Evolutionary conservation across 345 rosid species (phyloP), one percentile per base, ranked within the genome.

Genomic region (Euphorbia peplus): DNA sequence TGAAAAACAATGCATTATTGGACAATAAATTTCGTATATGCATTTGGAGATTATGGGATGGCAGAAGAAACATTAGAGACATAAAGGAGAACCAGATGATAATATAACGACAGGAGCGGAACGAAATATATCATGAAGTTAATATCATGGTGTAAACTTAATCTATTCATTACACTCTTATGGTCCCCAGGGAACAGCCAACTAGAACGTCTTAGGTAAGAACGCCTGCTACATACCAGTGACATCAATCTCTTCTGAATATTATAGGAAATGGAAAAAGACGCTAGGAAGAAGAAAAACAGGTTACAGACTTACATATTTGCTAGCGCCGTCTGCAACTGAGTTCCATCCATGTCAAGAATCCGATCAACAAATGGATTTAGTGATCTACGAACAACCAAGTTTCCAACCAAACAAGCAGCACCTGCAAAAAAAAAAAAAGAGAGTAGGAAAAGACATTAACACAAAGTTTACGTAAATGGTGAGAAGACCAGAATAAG

Each of bases 311-410:
- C 91, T 65, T 84, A 87, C 98, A 93, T 83, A 70, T 79, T 83
- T 59, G 90, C 96, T 56, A 90, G 80, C 75, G 82, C 93, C 77
- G 69, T 80, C 80, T 87, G 91, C 67, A 89, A 77, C 55, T 76
- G 81, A 63, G 81, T 90, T 64, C 92, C 92, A 59, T 89, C 85
- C 71, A 77, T 76, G 32, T 73, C 70, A 76, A 93, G 90, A 78
- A 90, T 81, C 76, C 72, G 66, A 70, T 90, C 96, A 70, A 79
- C 75, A 63, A 72, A 83, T 18, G 86, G 78, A 55, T 79, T 75
- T 1, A 82, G 63, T 18, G 84, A 80, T 58, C 72, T 78, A 22
- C 48, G 32, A 60, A 66, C 71, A 52, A 70, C 73, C 87, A 78
- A 65, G 16, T 66, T 30, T 69, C 87, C 89, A 63, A 71, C 63